These are phyloP conservation scores for Prunus yedoensis DNA, from an alignment of 331 rosid genomes.

Conservation along the genomic window DNA sequence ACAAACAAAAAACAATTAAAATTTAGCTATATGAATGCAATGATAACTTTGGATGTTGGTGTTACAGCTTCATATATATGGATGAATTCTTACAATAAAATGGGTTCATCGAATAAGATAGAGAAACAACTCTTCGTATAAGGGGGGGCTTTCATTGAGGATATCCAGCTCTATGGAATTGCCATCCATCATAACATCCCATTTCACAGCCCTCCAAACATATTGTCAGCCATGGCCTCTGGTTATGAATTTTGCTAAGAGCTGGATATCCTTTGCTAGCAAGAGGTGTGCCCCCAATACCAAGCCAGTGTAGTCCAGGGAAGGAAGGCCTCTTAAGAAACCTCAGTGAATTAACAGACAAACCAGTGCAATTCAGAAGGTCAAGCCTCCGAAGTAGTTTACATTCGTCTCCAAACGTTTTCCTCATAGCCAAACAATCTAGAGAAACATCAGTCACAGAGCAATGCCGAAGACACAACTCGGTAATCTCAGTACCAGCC, in stretches of 20 bases:
- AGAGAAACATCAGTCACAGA: conserved; percentile 26
- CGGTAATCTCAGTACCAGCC: conserved; percentile 17
- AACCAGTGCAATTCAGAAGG: conserved; percentile 27
- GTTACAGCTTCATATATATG: too few species aligned
- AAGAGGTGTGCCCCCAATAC: conserved; percentile 26
- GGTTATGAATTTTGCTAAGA: conserved; percentile 8
- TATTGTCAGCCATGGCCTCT: conserved; percentile 27
- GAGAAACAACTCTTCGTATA: background rate
- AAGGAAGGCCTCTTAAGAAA: conserved; percentile 29
- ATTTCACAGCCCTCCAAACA: conserved; percentile 38
- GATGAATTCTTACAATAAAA: too few species aligned
- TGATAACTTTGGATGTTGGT: too few species aligned
- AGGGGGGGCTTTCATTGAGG: background rate
- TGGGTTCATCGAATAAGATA: background rate
- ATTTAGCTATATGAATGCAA: too few species aligned
- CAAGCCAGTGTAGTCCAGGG: conserved; percentile 38
- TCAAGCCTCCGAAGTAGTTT: conserved; percentile 27
- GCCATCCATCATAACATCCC: conserved; percentile 44
- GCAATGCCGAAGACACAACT: conserved; percentile 34
- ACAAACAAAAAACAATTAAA: too few species aligned
- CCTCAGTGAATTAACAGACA: conserved; percentile 21
- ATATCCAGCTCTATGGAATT: conserved; percentile 23
- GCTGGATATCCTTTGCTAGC: background rate
- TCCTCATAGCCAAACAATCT: conserved; percentile 32
- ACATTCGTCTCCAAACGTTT: conserved; percentile 14